Percentiles rank a stretch among this genome's conserved stretches.
Conservation (phyloP, 257 asterid species). For the Scutellaria baicalensis region DNA sequence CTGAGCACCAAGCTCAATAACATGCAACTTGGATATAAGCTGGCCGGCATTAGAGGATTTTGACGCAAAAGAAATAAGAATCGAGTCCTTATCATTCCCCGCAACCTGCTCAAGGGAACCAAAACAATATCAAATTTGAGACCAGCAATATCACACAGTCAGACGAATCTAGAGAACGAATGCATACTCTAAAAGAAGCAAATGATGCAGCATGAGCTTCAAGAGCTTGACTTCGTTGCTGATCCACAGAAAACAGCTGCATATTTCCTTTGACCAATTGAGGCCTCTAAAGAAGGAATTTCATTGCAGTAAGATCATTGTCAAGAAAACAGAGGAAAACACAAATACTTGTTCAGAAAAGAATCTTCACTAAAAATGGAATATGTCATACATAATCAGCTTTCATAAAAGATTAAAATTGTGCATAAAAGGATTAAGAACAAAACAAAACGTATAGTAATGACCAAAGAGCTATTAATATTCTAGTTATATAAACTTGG, state of each 20-base stretch:
- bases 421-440: background rate
- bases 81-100: conserved; percentile 91
- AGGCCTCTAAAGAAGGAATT: conserved; percentile 53
- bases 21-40: conserved; percentile 78
- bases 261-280: conserved; percentile 96
- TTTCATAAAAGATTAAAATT: background rate
- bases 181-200: conserved; percentile 70
- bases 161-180: conserved; percentile 5
- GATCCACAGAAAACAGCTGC: conserved; percentile 96
- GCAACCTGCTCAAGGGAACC: conserved; percentile 46
- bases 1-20: conserved; percentile 97
- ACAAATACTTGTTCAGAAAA: background rate
- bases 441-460: background rate
- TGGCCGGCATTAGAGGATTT: conserved; percentile 86
- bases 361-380: background rate
- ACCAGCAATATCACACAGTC: conserved; percentile 7
- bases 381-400: background rate
- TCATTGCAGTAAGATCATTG: conserved; percentile 13
- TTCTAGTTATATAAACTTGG: background rate
- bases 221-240: conserved; percentile 97
- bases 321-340: conserved; percentile 8
- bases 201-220: conserved; percentile 99
- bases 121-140: conserved; percentile 10
- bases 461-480: background rate
- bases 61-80: conserved; percentile 88